Evolutionary conservation across 208 protist species (phyloP), one percentile per base, ranked within the genome.

Genomic region (Trypanosoma platydactyli): DNA sequence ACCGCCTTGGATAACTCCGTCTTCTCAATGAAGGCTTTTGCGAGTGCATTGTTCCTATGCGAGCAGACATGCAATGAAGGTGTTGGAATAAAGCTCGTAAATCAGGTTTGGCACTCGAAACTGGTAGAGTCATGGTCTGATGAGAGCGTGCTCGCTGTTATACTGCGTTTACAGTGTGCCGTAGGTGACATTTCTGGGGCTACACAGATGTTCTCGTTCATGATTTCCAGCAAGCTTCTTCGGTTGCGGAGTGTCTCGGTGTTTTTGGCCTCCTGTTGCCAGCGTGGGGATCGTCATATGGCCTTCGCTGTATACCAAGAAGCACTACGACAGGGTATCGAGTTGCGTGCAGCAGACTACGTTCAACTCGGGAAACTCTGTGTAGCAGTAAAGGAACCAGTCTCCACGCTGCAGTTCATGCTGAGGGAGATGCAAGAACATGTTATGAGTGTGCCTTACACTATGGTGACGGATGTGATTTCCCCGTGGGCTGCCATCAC

Each of bases 101-200:
- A 55, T 0, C 70, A 82, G 54, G 77, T 86, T 24, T 78, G 76
- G 16, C 56, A 9, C 13, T 71, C 51, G 48, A 30, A 58, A 7
- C 29, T 67, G 3, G 38, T 67, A 12, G 44, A 59, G 6, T 56
- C 64, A 15, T 86, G 81, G 80, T 65, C 69, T 16, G 76, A 89
- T 24, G 84, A 93, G 61, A 84, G 79, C 42, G 77, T 90, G 1
- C 64, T 93, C 33, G 68, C 83, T 0, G 81, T 85, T 6, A 52
- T 83, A 22, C 67, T 93, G 40, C 83, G 84, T 30, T 77, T 91
- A 6, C 87, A 90, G 60, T 90, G 84, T 44, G 55, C 64, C 29
- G 68, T 68, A 0, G 78, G 68, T 0, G 81, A 93, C 59, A 54
- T 49, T 4, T 49, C 64, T 20, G 87, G 48, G 1, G 83, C 84